These are phyloP conservation scores for Boletellus ananiceps DNA, from an alignment of 768 basidiomycete genomes.

Conservation along the genomic window DNA sequence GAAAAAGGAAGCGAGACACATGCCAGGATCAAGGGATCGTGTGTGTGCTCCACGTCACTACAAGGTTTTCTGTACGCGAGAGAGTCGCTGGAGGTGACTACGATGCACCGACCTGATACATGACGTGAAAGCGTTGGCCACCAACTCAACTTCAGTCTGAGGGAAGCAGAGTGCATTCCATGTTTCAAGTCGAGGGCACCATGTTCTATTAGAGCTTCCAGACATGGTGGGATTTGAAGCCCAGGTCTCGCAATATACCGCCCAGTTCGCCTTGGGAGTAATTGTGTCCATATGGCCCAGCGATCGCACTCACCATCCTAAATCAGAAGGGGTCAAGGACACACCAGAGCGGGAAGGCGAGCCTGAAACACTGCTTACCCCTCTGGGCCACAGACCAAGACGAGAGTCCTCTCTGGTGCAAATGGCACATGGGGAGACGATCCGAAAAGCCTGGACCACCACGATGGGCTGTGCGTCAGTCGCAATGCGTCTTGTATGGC, in stretches of 20 bases:
- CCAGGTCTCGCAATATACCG: constrained; percentile 62
- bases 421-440: constrained; percentile 1
- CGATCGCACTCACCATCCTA: constrained; percentile 73
- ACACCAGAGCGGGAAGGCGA: neutral
- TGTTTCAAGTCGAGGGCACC: neutral
- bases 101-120: too few species aligned
- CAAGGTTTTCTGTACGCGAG: too few species aligned
- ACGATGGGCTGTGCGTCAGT: constrained; percentile 19
- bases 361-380: constrained; percentile 46
- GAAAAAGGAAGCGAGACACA: too few species aligned
- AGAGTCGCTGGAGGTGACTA: neutral
- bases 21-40: too few species aligned
- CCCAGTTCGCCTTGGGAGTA: constrained; percentile 69
- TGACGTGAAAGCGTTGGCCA: too few species aligned
- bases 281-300: constrained; percentile 73
- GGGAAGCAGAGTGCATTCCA: too few species aligned
- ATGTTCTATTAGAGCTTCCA: constrained; percentile 52
- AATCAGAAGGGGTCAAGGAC: neutral
- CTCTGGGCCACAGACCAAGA: constrained; percentile 84
- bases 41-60: too few species aligned
- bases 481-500: constrained; percentile 43
- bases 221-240: constrained; percentile 58
- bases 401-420: constrained; percentile 41
- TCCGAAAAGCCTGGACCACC: constrained; percentile 30
- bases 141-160: too few species aligned